phyloP scores from a whole-genome alignment of 306 rosid species.

The Quercus cerris region DNA sequence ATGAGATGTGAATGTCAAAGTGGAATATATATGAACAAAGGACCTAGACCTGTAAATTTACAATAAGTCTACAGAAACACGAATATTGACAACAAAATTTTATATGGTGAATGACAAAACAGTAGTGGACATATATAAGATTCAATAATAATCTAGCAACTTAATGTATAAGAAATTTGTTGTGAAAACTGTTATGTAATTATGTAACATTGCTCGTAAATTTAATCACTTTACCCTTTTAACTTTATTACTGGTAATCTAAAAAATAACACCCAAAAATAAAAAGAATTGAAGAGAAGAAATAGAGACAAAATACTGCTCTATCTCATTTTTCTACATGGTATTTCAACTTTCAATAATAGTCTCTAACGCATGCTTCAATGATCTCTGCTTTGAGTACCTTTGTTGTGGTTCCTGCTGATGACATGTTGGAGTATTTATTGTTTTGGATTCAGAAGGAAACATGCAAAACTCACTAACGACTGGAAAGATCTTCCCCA shows the following conservation, averaged over 20 bases:
- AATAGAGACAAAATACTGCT: not conserved
- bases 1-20: too few relatives aligned
- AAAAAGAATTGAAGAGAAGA: not conserved
- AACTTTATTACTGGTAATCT: not conserved
- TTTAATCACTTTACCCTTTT: not conserved
- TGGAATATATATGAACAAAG: too few relatives aligned
- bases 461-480: constrained; percentile 57
- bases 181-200: too few relatives aligned
- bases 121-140: too few relatives aligned
- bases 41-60: too few relatives aligned
- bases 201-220: too few relatives aligned
- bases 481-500: constrained; percentile 70
- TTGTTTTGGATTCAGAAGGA: constrained; percentile 44
- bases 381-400: constrained; percentile 70
- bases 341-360: constrained; percentile 52
- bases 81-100: too few relatives aligned
- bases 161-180: too few relatives aligned
- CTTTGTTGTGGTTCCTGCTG: constrained; percentile 34
- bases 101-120: too few relatives aligned
- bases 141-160: too few relatives aligned
- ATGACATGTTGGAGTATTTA: constrained; percentile 11
- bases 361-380: constrained; percentile 86
- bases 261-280: not conserved
- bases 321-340: constrained; percentile 1
- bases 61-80: too few relatives aligned